Percentiles rank a stretch among this genome's conserved stretches.
These are phyloP conservation scores for Quercus mongolica DNA, from an alignment of 306 rosid species.

Conservation along the genomic window DNA sequence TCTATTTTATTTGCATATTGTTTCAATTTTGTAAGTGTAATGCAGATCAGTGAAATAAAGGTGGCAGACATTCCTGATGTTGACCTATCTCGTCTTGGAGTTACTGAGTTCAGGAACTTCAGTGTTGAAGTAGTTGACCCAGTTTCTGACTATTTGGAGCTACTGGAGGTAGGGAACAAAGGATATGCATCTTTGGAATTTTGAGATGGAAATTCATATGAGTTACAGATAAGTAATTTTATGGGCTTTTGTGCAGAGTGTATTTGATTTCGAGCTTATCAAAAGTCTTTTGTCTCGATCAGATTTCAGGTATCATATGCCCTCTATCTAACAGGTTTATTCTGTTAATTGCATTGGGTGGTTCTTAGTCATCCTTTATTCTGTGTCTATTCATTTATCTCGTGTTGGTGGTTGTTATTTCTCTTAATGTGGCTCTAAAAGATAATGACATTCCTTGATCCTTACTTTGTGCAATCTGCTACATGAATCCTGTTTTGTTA, in stretches of 20 bases:
- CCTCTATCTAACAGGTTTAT: conserved; percentile 4
- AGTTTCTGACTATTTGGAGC: conserved; percentile 89
- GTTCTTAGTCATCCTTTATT: neutral
- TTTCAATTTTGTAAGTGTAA: conserved; percentile 22
- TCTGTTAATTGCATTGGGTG: conserved; percentile 10
- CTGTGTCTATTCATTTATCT: neutral
- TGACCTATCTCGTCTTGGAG: conserved; percentile 73
- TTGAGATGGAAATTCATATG: conserved; percentile 19
- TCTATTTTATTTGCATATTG: conserved; percentile 4
- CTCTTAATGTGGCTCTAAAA: neutral
- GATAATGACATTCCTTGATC: neutral
- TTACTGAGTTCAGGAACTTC: conserved; percentile 69
- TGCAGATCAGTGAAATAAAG: conserved; percentile 82
- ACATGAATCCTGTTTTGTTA: neutral
- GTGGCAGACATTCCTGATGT: conserved; percentile 85
- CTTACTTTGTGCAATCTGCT: neutral
- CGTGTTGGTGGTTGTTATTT: neutral
- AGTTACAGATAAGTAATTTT: conserved; percentile 20
- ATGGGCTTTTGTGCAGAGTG: conserved; percentile 57
- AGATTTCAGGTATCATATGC: conserved; percentile 63
- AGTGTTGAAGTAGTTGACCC: conserved; percentile 88
- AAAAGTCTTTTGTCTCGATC: conserved; percentile 66
- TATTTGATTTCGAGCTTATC: conserved; percentile 86
- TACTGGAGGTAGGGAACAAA: conserved; percentile 67
- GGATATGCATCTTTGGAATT: conserved; percentile 1